Conservation (phyloP, 495 filamentous ascomycete species). For the Tuber calosporum region DNA sequence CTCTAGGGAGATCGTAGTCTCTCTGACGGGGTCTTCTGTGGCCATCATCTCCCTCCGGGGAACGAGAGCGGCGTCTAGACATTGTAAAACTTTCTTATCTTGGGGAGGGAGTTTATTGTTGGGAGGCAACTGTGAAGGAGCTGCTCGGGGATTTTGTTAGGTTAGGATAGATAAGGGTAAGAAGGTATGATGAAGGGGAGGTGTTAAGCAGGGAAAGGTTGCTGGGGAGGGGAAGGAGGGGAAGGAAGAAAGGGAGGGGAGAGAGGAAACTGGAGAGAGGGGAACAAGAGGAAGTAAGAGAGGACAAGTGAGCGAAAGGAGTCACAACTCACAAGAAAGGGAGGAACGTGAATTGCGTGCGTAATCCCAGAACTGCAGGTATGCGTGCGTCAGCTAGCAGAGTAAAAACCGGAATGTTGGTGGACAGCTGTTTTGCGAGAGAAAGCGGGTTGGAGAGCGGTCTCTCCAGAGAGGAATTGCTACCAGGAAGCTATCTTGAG, state of each 20-base stretch:
- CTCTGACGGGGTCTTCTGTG: background rate
- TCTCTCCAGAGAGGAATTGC: background rate
- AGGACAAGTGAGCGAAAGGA: background rate
- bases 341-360: background rate
- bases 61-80: slow-evolving; percentile 22
- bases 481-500: background rate
- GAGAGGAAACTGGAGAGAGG: background rate
- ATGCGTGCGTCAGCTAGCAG: background rate
- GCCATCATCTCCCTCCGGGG: slow-evolving; percentile 10
- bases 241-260: background rate
- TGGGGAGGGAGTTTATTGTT: background rate
- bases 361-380: background rate
- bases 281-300: background rate
- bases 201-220: background rate
- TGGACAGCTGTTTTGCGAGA: background rate
- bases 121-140: background rate
- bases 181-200: background rate
- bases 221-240: background rate
- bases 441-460: background rate
- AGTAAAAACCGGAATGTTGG: background rate
- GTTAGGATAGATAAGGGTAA: background rate
- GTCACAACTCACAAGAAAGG: background rate
- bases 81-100: background rate
- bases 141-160: background rate
- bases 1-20: background rate